These are phyloP conservation scores for Ophioceras dolichostomum DNA, from an alignment of 2,329 filamentous ascomycete genomes.

Conservation along the genomic window DNA sequence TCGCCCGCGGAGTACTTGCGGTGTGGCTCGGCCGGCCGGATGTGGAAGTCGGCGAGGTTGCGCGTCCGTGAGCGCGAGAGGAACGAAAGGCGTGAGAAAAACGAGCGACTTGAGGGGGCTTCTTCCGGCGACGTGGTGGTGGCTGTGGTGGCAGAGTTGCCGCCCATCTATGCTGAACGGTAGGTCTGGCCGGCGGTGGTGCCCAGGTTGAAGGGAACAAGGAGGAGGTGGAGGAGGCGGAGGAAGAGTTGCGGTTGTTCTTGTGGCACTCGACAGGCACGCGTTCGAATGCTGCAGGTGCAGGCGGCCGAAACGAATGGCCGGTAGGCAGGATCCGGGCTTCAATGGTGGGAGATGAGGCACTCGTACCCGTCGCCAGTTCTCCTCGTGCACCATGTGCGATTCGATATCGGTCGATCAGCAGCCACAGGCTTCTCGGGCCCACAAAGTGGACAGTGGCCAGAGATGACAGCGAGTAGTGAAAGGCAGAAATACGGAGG, in stretches of 20 bases:
- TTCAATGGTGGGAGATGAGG: no score
- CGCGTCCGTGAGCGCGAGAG: conserved; percentile 45
- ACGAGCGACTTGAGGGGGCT: conserved; percentile 10
- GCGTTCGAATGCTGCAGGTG: not conserved
- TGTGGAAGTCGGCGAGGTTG: conserved; percentile 66
- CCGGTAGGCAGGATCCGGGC: no score
- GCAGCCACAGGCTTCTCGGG: no score
- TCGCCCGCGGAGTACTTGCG: conserved; percentile 67
- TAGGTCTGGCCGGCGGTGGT: conserved; percentile 2
- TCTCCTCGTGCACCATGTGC: not conserved
- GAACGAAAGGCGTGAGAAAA: conserved; percentile 27
- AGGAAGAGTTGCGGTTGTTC: not conserved
- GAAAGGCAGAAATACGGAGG: no score
- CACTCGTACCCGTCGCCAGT: no score
- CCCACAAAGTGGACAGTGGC: no score
- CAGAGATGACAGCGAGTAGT: not conserved
- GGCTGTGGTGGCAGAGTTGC: conserved; percentile 25
- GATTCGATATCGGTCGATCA: not conserved
- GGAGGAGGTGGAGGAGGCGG: not conserved
- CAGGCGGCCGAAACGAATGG: not conserved
- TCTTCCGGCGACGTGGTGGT: conserved; percentile 24
- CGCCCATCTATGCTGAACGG: conserved; percentile 30
- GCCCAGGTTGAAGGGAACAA: not conserved
- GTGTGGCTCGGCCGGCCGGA: conserved; percentile 66
- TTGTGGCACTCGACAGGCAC: not conserved